Base-by-base conservation (phyloP, 1,284 basidiomycete genomes). In the Xerocomus nothofagi region DNA sequence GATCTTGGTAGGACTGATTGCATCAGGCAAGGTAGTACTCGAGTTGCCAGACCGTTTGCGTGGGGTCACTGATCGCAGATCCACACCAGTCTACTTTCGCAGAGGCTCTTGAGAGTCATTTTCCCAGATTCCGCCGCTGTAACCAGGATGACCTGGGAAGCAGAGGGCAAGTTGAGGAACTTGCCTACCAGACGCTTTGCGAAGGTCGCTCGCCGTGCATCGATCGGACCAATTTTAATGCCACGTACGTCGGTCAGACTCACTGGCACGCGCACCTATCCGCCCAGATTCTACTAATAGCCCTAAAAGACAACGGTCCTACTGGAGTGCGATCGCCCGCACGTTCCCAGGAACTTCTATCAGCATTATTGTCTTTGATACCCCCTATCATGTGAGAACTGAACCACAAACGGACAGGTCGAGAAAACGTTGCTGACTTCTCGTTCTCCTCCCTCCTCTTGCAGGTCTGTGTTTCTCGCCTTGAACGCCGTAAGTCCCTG, bases 281-380 rank as follows among this genome's bases (percentile, higher is more conserved):
- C 38, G 23, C n/a, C 24, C 40, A 41, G 36, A 36, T n/a, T n/a
- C 24, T 23, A 36, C 42, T 50, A 26, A 60, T 43, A n/a, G 37
- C 14, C 6, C 10, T 39, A 26, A 50, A 59, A 88, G 85, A 47
- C 87, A 88, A 67, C 72, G 86, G 50, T 74, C 76, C 26, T 73
- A 86, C 58, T 90, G 86, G 86, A 83, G 82, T 51, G 66, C 75
- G 50, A 86, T 89, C 56, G 84, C 84, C 8, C 75, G 70, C 56
- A 78, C 80, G 60, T 82, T 81, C 58, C 79, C 81, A 46, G 77
- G 74, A 53, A 82, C 78, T 52, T 65, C 68, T 46, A 70, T 82
- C 47, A 86, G 83, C 78, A 78, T 86, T 68, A 77, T 89, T 68
- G 79, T 85, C 55, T 86, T 88, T 57, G 80, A 87, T 61, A 85